Base-by-base conservation (phyloP, 352 stramenopile genomes). In the Phytophthora rubi region DNA sequence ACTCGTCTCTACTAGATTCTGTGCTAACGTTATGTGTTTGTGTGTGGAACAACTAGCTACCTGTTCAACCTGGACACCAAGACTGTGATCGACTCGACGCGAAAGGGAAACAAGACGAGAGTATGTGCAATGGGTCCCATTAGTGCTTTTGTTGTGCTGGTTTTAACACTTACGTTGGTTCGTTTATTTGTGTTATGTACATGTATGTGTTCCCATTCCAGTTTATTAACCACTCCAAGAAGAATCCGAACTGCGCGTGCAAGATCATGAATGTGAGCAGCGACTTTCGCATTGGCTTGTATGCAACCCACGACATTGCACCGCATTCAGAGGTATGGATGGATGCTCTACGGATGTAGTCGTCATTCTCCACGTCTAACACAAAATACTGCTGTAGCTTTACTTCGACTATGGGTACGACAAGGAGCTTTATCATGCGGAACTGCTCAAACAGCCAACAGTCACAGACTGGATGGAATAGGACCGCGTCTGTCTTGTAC, bases 11-110 rank as follows among this genome's bases (percentile, higher is more conserved):
- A 47, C 35, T 47, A 47, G 3, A 42, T n/a, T 7, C 13, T 54
- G 15, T 64, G 42, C 28, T 75, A n/a, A 62, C 32, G 15, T 12
- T 9, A 49, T 56, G 18, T 26, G n/a, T 53, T 33, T 47, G 16
- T 6, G 10, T 35, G 48, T 64, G 15, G 28, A 91, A 85, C 59
- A 98, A 98, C 70, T 33, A 91, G 87, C 60, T 99, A 98, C 70
- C 65, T 99, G 18, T 99, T 99, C 81, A 98, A 98, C 68, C 62
- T 98, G 59, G 94, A 96, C 71, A 91, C 83, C 5, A 96, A 98
- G 42, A 92, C 83, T 49, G 89, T 96, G 44, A 82, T 99, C 13
- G 97, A 99, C 76, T 95, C 95, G 28, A 97, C 92, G 12, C 83
- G 90, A 21, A 98, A 98, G 63, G 96, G 97, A 15, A 99, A 99